phyloP scores from a whole-genome alignment of 352 stramenopile genomes.

The Phytopythium ostracodes region DNA sequence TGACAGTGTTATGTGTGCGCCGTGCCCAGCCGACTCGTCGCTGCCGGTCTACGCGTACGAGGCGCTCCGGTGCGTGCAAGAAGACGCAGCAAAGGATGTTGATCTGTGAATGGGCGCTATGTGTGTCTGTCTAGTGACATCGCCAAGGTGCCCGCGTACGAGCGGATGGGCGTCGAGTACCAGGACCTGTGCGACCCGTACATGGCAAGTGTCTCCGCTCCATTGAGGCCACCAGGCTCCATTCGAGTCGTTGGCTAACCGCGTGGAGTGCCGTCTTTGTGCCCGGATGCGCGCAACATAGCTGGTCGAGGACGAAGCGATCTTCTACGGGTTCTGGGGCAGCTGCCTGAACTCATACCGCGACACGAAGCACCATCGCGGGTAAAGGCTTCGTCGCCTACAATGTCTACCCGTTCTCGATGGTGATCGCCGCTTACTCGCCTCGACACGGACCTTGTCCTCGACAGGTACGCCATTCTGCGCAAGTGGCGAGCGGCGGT shows the following conservation, averaged over 20 bases:
- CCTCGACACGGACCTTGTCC: conserved; percentile 10
- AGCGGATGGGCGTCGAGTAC: conserved; percentile 80
- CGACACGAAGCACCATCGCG: conserved; percentile 68
- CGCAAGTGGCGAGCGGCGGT: conserved; percentile 45
- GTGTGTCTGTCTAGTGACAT: conserved; percentile 54
- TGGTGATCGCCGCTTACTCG: background rate
- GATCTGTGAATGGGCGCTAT: background rate
- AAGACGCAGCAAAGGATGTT: background rate
- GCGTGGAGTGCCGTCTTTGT: background rate
- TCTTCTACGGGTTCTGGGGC: conserved; percentile 93
- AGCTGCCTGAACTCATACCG: conserved; percentile 87
- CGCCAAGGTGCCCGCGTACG: conserved; percentile 76
- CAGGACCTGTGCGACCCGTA: conserved; percentile 87
- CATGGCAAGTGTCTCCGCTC: conserved; percentile 32
- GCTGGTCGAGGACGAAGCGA: conserved; percentile 66
- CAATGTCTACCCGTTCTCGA: background rate
- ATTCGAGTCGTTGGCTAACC: background rate
- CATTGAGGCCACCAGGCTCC: background rate
- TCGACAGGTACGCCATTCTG: conserved; percentile 51
- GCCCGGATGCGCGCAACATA: conserved; percentile 7
- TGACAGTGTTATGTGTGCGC: background rate
- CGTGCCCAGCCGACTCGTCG: conserved; percentile 62
- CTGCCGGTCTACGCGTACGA: conserved; percentile 86
- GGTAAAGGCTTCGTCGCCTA: conserved; percentile 24
- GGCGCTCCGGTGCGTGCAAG: background rate